Conservation (phyloP, 2,329 filamentous ascomycete genomes). For the Trichoderma pleuroti region DNA sequence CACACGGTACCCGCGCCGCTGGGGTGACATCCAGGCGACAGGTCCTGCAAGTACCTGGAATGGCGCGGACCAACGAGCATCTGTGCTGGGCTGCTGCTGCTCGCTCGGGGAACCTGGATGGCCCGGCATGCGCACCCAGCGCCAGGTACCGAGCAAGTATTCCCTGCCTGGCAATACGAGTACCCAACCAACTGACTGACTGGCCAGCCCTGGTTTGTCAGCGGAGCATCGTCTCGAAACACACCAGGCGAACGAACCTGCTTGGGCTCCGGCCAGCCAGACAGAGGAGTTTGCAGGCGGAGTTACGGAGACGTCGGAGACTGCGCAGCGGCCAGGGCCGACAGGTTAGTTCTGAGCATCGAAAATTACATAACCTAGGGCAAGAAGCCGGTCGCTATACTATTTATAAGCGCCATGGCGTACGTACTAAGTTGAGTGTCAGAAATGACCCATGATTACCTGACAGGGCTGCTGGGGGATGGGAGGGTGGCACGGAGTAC, state of each 20-base stretch:
- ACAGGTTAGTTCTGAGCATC: neutral
- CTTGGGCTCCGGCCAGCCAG: neutral
- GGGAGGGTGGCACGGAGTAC: neutral
- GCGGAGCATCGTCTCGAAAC: neutral
- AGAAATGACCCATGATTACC: neutral
- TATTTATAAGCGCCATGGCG: neutral
- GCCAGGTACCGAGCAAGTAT: neutral
- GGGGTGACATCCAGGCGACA: neutral
- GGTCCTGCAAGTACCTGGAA: neutral
- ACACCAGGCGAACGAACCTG: neutral
- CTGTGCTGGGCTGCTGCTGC: neutral
- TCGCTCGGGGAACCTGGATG: neutral
- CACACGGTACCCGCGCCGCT: neutral
- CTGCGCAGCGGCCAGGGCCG: neutral
- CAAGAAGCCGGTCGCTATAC: neutral
- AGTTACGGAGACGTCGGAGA: conserved; percentile 1
- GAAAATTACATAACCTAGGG: neutral
- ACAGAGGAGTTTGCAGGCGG: neutral
- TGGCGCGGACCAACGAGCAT: neutral
- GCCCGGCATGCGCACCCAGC: neutral
- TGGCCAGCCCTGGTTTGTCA: neutral
- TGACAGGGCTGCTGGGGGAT: neutral
- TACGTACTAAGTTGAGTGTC: neutral
- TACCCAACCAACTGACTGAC: neutral
- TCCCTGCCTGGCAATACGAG: neutral